Conservation (phyloP, 345 rosid genomes). For the Tarenaya hassleriana region DNA sequence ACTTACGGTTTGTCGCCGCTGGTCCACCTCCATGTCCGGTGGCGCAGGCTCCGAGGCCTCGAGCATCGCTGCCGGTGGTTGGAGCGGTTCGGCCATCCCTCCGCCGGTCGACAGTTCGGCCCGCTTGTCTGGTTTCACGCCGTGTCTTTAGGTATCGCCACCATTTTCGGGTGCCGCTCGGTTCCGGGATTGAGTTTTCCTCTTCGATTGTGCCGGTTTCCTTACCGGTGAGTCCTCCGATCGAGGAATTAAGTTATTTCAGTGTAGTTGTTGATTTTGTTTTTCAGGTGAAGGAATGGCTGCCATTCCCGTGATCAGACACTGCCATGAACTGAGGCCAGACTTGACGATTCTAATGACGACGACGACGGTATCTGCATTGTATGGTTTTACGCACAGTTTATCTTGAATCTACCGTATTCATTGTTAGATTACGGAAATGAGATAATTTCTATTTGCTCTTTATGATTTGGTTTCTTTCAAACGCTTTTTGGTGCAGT, state of each 20-base stretch:
- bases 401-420: not conserved
- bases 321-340: conserved; percentile 44
- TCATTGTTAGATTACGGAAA: no score
- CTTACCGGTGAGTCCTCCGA: not conserved
- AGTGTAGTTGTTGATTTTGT: not conserved
- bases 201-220: not conserved
- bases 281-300: conserved; percentile 89
- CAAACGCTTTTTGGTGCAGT: conserved; percentile 34
- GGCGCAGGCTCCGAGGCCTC: conserved; percentile 64
- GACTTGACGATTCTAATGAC: conserved; percentile 70
- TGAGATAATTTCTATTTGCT: not conserved
- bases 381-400: conserved; percentile 32
- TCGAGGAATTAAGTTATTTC: not conserved
- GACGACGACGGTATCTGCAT: conserved; percentile 62
- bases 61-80: conserved; percentile 77
- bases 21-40: conserved; percentile 54
- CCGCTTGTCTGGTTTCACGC: conserved; percentile 88
- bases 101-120: conserved; percentile 61
- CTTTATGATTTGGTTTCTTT: conserved; percentile 4
- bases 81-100: conserved; percentile 76
- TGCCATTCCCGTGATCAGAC: conserved; percentile 70
- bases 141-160: conserved; percentile 62
- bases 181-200: not conserved
- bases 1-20: conserved; percentile 56
- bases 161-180: not conserved